Conservation (phyloP, 1,284 basidiomycete genomes). For the Chalciporus sp. region DNA sequence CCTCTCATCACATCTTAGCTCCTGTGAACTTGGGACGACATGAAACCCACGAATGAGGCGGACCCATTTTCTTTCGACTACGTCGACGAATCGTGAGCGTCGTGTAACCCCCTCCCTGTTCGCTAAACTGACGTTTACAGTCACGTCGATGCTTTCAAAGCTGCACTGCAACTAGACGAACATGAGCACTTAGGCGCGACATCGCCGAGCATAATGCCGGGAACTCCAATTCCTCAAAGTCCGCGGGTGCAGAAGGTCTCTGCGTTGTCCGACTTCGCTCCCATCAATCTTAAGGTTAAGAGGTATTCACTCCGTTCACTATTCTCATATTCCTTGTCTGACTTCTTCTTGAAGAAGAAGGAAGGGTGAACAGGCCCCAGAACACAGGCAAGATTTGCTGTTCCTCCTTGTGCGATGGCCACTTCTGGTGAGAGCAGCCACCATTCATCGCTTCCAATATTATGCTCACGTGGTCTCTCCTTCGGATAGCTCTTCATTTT, state of each 20-base stretch:
- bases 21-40: background rate
- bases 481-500: slow-evolving; percentile 73
- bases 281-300: slow-evolving; percentile 81
- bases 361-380: slow-evolving; percentile 48
- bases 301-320: slow-evolving; percentile 43
- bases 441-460: background rate
- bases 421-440: slow-evolving; percentile 64
- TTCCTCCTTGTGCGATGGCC: slow-evolving; percentile 90
- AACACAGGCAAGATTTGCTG: slow-evolving; percentile 72
- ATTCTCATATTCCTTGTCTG: background rate
- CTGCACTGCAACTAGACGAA: slow-evolving; percentile 67
- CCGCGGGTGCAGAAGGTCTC: slow-evolving; percentile 72
- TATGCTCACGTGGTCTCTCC: slow-evolving; percentile 7
- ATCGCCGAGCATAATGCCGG: slow-evolving; percentile 28
- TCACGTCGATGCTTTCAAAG: slow-evolving; percentile 71
- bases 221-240: slow-evolving; percentile 32
- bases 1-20: too few species aligned
- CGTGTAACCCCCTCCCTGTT: background rate
- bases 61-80: slow-evolving; percentile 51
- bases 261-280: slow-evolving; percentile 91
- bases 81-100: slow-evolving; percentile 69
- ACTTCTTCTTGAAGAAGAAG: slow-evolving; percentile 42
- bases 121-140: slow-evolving; percentile 38
- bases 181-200: slow-evolving; percentile 44
- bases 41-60: slow-evolving; percentile 10